Evolutionary conservation across 768 basidiomycete genomes (phyloP), one percentile per base, ranked within the genome.

Genomic region (Russula griseocarnosa): DNA sequence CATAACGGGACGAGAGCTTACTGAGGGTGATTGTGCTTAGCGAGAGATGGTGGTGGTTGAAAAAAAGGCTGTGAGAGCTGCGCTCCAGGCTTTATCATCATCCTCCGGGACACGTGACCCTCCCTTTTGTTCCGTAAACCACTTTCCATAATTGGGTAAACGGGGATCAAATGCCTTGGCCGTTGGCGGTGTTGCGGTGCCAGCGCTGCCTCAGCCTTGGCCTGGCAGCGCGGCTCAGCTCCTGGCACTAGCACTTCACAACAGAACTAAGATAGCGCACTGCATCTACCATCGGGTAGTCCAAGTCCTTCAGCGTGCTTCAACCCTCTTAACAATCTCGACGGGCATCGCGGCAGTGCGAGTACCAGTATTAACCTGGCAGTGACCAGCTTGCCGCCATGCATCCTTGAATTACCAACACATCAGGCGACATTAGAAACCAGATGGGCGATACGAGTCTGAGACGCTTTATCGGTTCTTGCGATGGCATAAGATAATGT

Each of bases 31-130:
- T 16, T 40, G 24, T 52, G 51, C 55, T 26, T 38, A 40, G 52
- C 3, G 24, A n/a, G 30, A 26, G 64, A 24, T 65, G 60, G 50
- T 66, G 65, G 65, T 63, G 42, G 65, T 66, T 53, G 60, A 24
- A 38, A 11, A 52, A 52, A 47, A 36, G 38, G n/a, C 38, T 38
- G 38, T 11, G 22, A 4, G 46, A 22, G 22, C 22, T 30, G 61
- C 50, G 55, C 32, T 5, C 9, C 10, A 8, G 24, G 26, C 42
- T 56, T 66, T 66, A 66, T 66, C 49, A 66, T 65, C 46, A 22
- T 13, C 2, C 13, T 1, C 36, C 1, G 16, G 38, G 28, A 5
- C 63, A 65, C 63, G 63, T 65, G 63, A 65, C n/a, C 3, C 5
- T 18, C 36, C 49, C 16, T 7, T 10, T 28, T 18, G 16, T 40